phyloP scores from a whole-genome alignment of 306 rosid genomes.

The Fagus crenata region DNA sequence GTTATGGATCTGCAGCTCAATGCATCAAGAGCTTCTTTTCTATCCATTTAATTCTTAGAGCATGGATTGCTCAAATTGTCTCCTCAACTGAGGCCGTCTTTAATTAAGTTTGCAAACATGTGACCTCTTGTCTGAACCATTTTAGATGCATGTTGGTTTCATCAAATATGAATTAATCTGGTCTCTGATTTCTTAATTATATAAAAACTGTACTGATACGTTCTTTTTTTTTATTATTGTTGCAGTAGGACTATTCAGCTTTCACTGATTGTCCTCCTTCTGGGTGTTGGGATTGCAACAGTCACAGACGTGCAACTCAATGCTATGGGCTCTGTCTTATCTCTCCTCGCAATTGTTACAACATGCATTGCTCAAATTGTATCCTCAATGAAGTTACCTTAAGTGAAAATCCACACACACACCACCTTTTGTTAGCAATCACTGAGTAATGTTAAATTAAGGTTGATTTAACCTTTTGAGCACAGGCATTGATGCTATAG shows the following conservation, averaged over 20 bases:
- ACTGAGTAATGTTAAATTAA: background rate
- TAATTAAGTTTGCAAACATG: constrained; percentile 6
- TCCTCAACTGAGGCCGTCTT: constrained; percentile 8
- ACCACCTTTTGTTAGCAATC: background rate
- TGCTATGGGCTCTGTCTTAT: constrained; percentile 75
- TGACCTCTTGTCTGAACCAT: background rate
- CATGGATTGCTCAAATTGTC: constrained; percentile 3
- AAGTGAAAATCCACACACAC: constrained; percentile 4
- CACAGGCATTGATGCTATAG: background rate
- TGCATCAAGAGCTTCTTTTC: background rate
- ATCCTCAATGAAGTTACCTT: constrained; percentile 50
- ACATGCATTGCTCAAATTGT: constrained; percentile 97
- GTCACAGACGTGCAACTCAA: constrained; percentile 93
- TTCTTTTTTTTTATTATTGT: constrained; percentile 29
- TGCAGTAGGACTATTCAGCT: constrained; percentile 86
- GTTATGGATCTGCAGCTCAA: background rate
- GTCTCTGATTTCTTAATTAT: constrained; percentile 4
- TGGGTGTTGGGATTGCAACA: constrained; percentile 95
- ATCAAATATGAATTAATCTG: background rate
- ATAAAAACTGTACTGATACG: constrained; percentile 19
- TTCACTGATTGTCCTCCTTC: constrained; percentile 70
- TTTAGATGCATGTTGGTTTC: constrained; percentile 12
- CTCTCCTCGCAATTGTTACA: constrained; percentile 83
- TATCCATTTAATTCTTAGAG: background rate
- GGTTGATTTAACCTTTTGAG: background rate